phyloP scores from a whole-genome alignment of 352 stramenopile species.

The Globisporangium yorkense region DNA sequence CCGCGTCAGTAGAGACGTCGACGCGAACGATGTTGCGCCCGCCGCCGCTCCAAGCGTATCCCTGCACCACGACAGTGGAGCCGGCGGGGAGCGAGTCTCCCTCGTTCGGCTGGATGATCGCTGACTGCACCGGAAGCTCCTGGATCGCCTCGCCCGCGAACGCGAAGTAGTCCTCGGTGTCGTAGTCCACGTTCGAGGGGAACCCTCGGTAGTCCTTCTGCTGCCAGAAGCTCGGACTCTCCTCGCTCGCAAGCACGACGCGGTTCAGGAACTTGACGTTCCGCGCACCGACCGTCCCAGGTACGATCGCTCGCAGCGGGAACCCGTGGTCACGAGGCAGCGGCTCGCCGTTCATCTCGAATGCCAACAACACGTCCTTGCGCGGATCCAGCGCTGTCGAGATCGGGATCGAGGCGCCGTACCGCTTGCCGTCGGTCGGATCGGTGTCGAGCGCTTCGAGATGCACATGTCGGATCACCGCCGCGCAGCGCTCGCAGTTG shows the following conservation, averaged over 20 bases:
- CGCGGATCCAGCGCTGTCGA: conserved; percentile 84
- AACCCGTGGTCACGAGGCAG: conserved; percentile 92
- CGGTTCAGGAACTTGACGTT: conserved; percentile 94
- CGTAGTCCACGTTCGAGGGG: conserved; percentile 80
- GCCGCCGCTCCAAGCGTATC: conserved; percentile 93
- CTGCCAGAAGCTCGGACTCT: conserved; percentile 90
- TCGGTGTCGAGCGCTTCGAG: conserved; percentile 45
- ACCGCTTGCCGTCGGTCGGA: conserved; percentile 34
- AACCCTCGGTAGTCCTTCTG: conserved; percentile 91
- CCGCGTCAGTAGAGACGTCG: conserved; percentile 93
- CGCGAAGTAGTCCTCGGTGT: conserved; percentile 74
- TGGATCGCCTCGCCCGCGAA: conserved; percentile 87
- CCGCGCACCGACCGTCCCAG: conserved; percentile 81
- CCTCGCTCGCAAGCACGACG: conserved; percentile 66
- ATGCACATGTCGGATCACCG: conserved; percentile 35
- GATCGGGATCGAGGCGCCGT: conserved; percentile 76
- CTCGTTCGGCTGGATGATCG: conserved; percentile 85
- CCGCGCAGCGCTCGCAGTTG: conserved; percentile 12
- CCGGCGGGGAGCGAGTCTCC: conserved; percentile 36
- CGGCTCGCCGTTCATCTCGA: conserved; percentile 91
- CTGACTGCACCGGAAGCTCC: conserved; percentile 87
- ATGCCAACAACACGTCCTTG: conserved; percentile 91
- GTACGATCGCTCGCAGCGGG: conserved; percentile 90
- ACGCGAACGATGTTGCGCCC: conserved; percentile 95
- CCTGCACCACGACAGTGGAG: conserved; percentile 74